These are phyloP conservation scores for Colletotrichum tabaci DNA, from an alignment of 2,329 filamentous ascomycete genomes.

Conservation along the genomic window DNA sequence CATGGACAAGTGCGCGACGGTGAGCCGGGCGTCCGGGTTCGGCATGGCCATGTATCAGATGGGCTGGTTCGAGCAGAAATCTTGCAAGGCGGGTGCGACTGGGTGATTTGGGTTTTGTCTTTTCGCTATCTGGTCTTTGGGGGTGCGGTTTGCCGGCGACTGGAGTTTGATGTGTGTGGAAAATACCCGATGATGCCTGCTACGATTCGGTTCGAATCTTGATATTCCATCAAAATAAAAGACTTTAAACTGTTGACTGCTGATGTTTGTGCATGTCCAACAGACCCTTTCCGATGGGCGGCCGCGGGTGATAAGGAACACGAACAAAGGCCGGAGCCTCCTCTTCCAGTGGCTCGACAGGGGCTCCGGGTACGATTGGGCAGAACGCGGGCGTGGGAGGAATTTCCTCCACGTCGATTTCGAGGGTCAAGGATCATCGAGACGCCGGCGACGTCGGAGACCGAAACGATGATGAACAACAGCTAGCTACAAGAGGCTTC, in stretches of 20 bases:
- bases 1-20: slow-evolving; percentile 26
- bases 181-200: not conserved
- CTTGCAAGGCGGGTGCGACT: not conserved
- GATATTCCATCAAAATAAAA: not conserved
- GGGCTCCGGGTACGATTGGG: too few species aligned
- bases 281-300: not conserved
- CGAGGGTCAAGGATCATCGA: too few species aligned
- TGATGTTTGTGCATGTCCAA: not conserved
- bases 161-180: not conserved
- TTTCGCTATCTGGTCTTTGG: not conserved
- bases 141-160: not conserved
- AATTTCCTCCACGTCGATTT: too few species aligned
- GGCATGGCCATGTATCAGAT: slow-evolving; percentile 30
- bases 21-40: slow-evolving; percentile 34
- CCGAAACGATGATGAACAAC: too few species aligned
- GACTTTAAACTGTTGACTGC: not conserved
- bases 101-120: not conserved
- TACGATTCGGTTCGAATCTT: not conserved
- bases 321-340: too few species aligned
- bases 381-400: too few species aligned
- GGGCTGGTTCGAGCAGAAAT: slow-evolving; percentile 26
- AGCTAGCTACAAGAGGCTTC: too few species aligned
- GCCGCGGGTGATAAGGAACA: too few species aligned
- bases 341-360: too few species aligned
- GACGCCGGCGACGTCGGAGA: too few species aligned